These are phyloP conservation scores for Candida awuae DNA, from an alignment of 805 yeast species.

Conservation along the genomic window DNA sequence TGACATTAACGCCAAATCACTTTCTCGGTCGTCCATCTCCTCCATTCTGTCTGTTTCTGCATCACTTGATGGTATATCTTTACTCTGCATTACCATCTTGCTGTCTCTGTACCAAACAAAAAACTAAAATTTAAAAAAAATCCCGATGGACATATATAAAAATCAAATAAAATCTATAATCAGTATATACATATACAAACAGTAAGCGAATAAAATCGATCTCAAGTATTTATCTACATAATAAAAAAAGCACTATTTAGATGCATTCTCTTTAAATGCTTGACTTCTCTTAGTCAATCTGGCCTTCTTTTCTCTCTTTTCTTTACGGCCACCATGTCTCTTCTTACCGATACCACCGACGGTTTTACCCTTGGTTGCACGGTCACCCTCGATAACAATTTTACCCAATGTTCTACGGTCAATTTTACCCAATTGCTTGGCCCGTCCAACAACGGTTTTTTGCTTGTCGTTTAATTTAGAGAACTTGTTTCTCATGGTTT, in stretches of 20 bases:
- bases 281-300: conserved; percentile 45
- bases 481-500: conserved; percentile 13
- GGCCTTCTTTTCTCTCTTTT: conserved; percentile 47
- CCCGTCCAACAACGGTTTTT: conserved; percentile 74
- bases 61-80: conserved; percentile 45
- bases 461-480: conserved; percentile 51
- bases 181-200: too few species aligned
- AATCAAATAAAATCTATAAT: too few species aligned
- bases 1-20: conserved; percentile 39
- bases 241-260: background rate
- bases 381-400: conserved; percentile 58
- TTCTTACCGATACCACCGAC: conserved; percentile 59
- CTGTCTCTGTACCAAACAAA: background rate
- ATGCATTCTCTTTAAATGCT: conserved; percentile 21
- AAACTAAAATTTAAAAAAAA: background rate
- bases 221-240: background rate
- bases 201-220: too few species aligned
- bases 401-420: conserved; percentile 66
- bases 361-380: conserved; percentile 63
- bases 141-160: background rate
- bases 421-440: conserved; percentile 68
- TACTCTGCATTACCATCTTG: background rate
- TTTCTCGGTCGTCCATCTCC: conserved; percentile 40
- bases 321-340: conserved; percentile 43
- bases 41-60: conserved; percentile 91